Conservation (phyloP, 73 alveolate genomes). For the Paramecium octaurelia region DNA sequence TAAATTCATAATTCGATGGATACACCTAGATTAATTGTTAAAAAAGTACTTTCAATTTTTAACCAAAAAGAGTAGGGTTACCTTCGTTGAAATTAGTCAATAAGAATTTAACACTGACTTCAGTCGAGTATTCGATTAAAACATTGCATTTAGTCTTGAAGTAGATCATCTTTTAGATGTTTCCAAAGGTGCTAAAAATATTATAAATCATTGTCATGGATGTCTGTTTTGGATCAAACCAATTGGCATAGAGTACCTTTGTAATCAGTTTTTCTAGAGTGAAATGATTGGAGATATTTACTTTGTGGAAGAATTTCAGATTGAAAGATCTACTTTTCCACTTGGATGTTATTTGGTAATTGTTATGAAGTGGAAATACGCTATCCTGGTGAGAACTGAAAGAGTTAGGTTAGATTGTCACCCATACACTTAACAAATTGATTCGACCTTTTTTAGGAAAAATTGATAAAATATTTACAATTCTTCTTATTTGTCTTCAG, state of each 20-base stretch:
- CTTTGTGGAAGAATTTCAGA: constrained; percentile 21
- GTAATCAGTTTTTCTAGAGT: constrained; percentile 27
- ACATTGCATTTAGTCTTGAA: constrained; percentile 40
- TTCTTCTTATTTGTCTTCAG: background rate
- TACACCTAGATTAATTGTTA: background rate
- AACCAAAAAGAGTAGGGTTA: background rate
- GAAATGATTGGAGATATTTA: background rate
- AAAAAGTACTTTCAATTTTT: background rate
- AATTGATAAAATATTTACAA: background rate
- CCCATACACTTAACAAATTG: background rate
- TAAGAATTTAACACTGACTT: constrained; percentile 36
- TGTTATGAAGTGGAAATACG: background rate
- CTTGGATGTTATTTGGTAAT: background rate
- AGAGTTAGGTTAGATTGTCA: background rate
- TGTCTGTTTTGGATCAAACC: constrained; percentile 56
- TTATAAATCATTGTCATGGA: constrained; percentile 32
- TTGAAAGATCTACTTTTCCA: background rate
- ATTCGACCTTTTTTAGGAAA: background rate
- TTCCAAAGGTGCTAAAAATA: constrained; percentile 55
- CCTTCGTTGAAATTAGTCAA: constrained; percentile 16
- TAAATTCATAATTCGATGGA: constrained; percentile 31
- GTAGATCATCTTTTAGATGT: constrained; percentile 46
- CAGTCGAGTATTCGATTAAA: constrained; percentile 39
- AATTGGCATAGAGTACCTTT: constrained; percentile 51
- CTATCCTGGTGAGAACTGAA: background rate